Conservation (phyloP, 768 basidiomycete species). For the Hygrophorus russula region DNA sequence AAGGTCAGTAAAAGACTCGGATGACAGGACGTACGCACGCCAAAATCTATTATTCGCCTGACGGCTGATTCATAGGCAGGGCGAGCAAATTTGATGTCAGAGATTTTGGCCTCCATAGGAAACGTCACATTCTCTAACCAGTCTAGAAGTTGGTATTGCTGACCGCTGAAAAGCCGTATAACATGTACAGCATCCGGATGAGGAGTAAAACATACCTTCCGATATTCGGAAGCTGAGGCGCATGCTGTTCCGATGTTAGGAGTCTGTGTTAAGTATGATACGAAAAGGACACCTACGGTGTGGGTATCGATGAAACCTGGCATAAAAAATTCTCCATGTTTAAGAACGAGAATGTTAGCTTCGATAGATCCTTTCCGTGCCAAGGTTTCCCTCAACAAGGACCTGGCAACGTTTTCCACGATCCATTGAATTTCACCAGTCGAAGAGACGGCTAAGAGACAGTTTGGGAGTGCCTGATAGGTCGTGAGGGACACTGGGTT, state of each 20-base stretch:
- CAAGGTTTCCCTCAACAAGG: slow-evolving; percentile 38
- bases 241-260: slow-evolving; percentile 38
- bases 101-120: slow-evolving; percentile 74
- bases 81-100: slow-evolving; percentile 56
- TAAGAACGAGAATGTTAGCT: slow-evolving; percentile 30
- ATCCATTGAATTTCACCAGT: slow-evolving; percentile 64
- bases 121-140: slow-evolving; percentile 85
- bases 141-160: slow-evolving; percentile 77
- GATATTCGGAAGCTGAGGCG: slow-evolving; percentile 68
- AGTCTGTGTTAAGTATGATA: background rate
- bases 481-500: slow-evolving; percentile 27
- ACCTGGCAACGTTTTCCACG: slow-evolving; percentile 40
- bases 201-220: slow-evolving; percentile 34
- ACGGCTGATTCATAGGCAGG: slow-evolving; percentile 64
- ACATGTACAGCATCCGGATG: background rate
- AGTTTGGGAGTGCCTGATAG: slow-evolving; percentile 27
- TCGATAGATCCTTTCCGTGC: slow-evolving; percentile 37
- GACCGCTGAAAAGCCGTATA: slow-evolving; percentile 40
- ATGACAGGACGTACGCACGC: slow-evolving; percentile 38
- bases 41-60: slow-evolving; percentile 54
- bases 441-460: slow-evolving; percentile 36
- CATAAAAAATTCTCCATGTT: slow-evolving; percentile 57
- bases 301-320: slow-evolving; percentile 92
- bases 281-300: slow-evolving; percentile 41
- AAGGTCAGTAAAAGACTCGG: slow-evolving; percentile 4